These are phyloP conservation scores for Grosmannia huntii DNA, from an alignment of 2,329 filamentous ascomycete species.

Conservation along the genomic window DNA sequence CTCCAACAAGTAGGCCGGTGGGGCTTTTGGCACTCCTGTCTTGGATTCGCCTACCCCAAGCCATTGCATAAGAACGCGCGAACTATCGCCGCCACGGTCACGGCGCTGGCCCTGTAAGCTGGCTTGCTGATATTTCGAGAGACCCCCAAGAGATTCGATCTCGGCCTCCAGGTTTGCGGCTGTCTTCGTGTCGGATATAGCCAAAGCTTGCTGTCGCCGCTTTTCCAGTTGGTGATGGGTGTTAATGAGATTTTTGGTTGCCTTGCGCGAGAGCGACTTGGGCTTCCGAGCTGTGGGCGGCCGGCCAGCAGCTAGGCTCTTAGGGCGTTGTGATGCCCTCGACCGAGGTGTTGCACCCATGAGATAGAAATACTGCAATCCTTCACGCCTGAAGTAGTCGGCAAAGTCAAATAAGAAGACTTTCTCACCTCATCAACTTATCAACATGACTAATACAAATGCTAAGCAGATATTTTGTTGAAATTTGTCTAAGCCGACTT, in stretches of 20 bases:
- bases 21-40: constrained; percentile 1
- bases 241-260: constrained; percentile 52
- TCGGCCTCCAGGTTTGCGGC: constrained; percentile 35
- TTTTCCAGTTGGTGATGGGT: constrained; percentile 54
- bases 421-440: neutral
- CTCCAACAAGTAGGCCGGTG: neutral
- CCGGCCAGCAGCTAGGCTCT: constrained; percentile 39
- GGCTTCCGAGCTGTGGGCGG: constrained; percentile 39
- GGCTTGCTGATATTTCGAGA: constrained; percentile 52
- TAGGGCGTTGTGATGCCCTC: constrained; percentile 13
- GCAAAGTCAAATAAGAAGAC: too few species aligned
- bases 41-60: constrained; percentile 26
- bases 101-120: constrained; percentile 55
- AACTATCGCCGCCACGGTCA: constrained; percentile 56
- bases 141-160: constrained; percentile 45
- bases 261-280: constrained; percentile 50
- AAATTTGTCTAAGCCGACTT: neutral
- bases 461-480: neutral
- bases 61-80: constrained; percentile 51
- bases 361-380: neutral
- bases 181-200: constrained; percentile 37
- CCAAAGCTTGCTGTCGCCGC: constrained; percentile 40
- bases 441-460: neutral
- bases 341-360: neutral
- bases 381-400: neutral